These are phyloP conservation scores for Clavispora phyllophila DNA, from an alignment of 805 yeast species.

Conservation along the genomic window DNA sequence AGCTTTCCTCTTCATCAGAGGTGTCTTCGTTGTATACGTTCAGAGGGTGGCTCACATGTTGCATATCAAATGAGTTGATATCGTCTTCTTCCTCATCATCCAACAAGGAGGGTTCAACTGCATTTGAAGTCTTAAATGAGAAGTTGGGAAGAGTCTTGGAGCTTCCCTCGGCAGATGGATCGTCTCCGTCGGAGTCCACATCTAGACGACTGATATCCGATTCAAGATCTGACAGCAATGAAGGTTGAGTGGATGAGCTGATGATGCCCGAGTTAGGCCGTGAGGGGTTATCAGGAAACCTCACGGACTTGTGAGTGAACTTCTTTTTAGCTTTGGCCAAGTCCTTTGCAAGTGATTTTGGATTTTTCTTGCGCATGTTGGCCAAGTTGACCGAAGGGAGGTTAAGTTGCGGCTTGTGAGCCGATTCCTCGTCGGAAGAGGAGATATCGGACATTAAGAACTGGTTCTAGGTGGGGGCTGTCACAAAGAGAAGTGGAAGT, in stretches of 20 bases:
- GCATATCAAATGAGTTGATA: neutral
- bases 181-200: slow-evolving; percentile 6
- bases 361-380: slow-evolving; percentile 16
- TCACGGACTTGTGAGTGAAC: slow-evolving; percentile 18
- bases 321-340: slow-evolving; percentile 19
- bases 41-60: neutral
- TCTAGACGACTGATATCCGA: neutral
- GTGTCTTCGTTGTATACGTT: slow-evolving; percentile 12
- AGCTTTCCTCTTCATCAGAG: slow-evolving; percentile 9
- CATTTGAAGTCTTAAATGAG: slow-evolving; percentile 5
- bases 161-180: slow-evolving; percentile 7
- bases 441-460: slow-evolving; percentile 6
- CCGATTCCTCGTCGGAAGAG: slow-evolving; percentile 30
- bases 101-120: neutral
- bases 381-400: slow-evolving; percentile 30
- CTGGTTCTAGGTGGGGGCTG: neutral
- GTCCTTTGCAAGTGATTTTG: slow-evolving; percentile 11
- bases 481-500: neutral
- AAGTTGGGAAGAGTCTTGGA: slow-evolving; percentile 11
- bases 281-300: slow-evolving; percentile 25
- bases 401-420: slow-evolving; percentile 21
- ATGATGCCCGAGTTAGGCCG: slow-evolving; percentile 25
- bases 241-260: slow-evolving; percentile 17
- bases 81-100: neutral
- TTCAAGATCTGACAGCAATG: neutral